Evolutionary conservation across 768 basidiomycete genomes (phyloP).

Genomic region (Lyophyllum semitale): DNA sequence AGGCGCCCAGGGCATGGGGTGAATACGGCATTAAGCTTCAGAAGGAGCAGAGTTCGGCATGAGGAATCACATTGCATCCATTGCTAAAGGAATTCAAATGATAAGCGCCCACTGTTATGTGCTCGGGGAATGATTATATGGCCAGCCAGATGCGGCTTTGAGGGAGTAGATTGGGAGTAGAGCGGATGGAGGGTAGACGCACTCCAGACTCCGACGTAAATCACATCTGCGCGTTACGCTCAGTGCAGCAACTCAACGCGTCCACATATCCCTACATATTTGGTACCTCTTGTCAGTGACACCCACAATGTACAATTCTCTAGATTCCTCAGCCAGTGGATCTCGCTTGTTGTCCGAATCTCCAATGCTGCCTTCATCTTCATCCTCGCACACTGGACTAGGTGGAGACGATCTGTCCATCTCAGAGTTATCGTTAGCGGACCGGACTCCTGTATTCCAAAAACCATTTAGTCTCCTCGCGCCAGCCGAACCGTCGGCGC

Average conservation of each 20-base stretch:
- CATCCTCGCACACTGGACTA: slow-evolving; percentile 26
- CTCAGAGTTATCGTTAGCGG: slow-evolving; percentile 37
- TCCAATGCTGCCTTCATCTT: slow-evolving; percentile 24
- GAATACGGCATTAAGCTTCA: not conserved
- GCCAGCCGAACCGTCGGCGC: slow-evolving; percentile 13
- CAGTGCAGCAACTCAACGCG: too few species aligned
- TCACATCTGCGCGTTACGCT: too few species aligned
- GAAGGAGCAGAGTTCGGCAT: not conserved
- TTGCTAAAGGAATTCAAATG: not conserved
- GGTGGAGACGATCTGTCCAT: slow-evolving; percentile 35
- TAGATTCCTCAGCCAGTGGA: slow-evolving; percentile 16
- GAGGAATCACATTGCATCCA: not conserved
- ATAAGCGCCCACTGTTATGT: too few species aligned
- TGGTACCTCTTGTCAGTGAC: too few species aligned
- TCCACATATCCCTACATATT: too few species aligned
- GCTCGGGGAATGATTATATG: too few species aligned
- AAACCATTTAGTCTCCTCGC: slow-evolving; percentile 19
- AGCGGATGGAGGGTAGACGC: not conserved
- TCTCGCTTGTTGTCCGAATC: slow-evolving; percentile 35
- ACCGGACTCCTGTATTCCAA: slow-evolving; percentile 19
- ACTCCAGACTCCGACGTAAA: slow-evolving; percentile 1
- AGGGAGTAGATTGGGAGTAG: too few species aligned
- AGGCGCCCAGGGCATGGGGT: not conserved
- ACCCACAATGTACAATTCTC: slow-evolving; percentile 13
- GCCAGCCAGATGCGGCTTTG: too few species aligned